A percentile compares a stretch with the other conserved stretches of the same genome.
Evolutionary conservation across 495 filamentous ascomycete genomes (phyloP).

Genomic region (Penicillium ucsense): DNA sequence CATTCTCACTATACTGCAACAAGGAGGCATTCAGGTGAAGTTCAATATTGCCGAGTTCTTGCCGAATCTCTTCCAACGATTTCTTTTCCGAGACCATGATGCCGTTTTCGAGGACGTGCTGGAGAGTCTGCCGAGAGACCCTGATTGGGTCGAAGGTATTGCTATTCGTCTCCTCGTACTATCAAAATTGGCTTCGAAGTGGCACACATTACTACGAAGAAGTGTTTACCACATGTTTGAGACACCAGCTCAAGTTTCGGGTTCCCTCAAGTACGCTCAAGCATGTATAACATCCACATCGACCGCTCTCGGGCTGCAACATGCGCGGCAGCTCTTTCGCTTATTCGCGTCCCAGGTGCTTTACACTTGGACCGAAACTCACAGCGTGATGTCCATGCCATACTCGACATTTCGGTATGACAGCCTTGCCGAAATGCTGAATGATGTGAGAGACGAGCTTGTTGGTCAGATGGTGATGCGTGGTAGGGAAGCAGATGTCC

Average conservation of each 20-base stretch:
- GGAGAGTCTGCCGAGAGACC: constrained; percentile 58
- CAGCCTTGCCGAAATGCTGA: constrained; percentile 57
- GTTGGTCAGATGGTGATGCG: constrained; percentile 80
- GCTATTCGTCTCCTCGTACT: constrained; percentile 72
- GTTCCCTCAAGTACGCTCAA: constrained; percentile 57
- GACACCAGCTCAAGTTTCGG: constrained; percentile 58
- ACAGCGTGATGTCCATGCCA: constrained; percentile 58
- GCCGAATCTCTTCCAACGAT: constrained; percentile 69
- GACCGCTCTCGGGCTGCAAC: constrained; percentile 48
- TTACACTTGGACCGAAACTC: constrained; percentile 74
- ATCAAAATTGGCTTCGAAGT: constrained; percentile 61
- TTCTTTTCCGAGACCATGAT: constrained; percentile 69
- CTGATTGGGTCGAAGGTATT: constrained; percentile 69
- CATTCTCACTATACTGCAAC: constrained; percentile 60
- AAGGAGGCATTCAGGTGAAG: constrained; percentile 62
- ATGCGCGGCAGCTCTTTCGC: constrained; percentile 62
- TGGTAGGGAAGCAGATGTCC: constrained; percentile 52
- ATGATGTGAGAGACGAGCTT: constrained; percentile 67
- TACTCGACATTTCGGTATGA: constrained; percentile 73
- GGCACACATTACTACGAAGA: constrained; percentile 71
- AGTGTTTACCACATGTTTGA: constrained; percentile 92
- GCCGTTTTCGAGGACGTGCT: constrained; percentile 71
- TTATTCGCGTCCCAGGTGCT: constrained; percentile 88
- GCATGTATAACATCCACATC: constrained; percentile 60
- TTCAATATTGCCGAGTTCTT: constrained; percentile 59